These are phyloP conservation scores for Populus nigra DNA, from an alignment of 345 rosid genomes.

Conservation along the genomic window DNA sequence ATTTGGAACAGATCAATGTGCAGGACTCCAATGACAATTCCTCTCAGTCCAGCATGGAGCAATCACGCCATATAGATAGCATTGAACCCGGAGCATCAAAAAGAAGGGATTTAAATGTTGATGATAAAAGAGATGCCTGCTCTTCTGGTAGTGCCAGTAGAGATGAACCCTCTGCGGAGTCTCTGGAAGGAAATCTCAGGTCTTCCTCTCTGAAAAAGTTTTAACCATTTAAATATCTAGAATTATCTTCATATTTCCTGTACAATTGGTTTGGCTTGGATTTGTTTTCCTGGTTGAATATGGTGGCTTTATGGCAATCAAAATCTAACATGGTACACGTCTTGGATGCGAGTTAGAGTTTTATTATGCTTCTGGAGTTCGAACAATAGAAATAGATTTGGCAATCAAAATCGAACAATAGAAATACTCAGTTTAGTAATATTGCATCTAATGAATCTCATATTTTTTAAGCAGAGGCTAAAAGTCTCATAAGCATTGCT, in stretches of 20 bases:
- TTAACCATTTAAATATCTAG: constrained; percentile 6
- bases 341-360: neutral
- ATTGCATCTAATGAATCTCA: neutral
- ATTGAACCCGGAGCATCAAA: constrained; percentile 15
- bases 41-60: constrained; percentile 27
- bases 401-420: too few relatives aligned
- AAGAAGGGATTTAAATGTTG: constrained; percentile 20
- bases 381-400: too few relatives aligned
- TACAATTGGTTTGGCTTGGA: neutral
- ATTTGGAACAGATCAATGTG: constrained; percentile 46
- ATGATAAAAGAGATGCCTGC: constrained; percentile 10
- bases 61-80: constrained; percentile 18
- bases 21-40: constrained; percentile 42
- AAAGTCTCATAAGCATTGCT: neutral
- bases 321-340: neutral
- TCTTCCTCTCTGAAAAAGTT: constrained; percentile 31
- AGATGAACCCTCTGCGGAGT: constrained; percentile 30
- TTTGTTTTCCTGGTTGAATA: neutral
- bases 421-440: neutral
- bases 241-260: neutral
- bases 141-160: constrained; percentile 20
- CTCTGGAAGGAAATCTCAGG: constrained; percentile 23
- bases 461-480: neutral
- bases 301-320: neutral
- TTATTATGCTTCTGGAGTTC: too few relatives aligned